Evolutionary conservation across 768 basidiomycete species (phyloP), one percentile per base, ranked within the genome.

Genomic region (Kwoniella europaea): DNA sequence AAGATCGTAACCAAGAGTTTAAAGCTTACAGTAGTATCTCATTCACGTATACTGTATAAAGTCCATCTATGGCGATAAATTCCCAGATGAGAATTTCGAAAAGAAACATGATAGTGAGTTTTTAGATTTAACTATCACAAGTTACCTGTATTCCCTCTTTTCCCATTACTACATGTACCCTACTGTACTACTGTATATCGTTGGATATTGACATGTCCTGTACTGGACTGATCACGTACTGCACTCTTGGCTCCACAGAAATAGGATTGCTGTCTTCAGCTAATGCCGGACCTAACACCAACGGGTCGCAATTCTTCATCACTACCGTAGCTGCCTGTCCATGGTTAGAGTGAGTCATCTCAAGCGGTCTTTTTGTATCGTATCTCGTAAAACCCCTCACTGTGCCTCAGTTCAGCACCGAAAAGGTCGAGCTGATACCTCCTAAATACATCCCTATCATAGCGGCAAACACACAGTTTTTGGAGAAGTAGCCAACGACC

Each of bases 401-500:
- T 7, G 35, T 35, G 7, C 35, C 35, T 35, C 35, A 35, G 7
- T 9, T 0, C 35, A 35, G 35, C 35, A 35, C 35, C 35, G 35
- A 4, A 35, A 35, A 7, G 35, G 35, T 35, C 35, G 7, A 35
- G 35, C 46, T 50, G 13, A 50, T 18, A 56, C 55, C 55, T 22
- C 15, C 15, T 35, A 2, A 1, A 4, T n/a, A 27, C 16, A 22
- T n/a, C 3, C 43, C 3, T 61, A 16, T 10, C 24, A 56, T 54
- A 79, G 78, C 79, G 88, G 87, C 67, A 87, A 85, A 66, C 82
- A 85, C 73, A 82, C 90, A 78, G 90, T 91, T 24, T 91, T 92
- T 76, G 91, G 91, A 66, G 89, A 90, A 81, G 89, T 87, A 65
- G 85, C 87, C 27, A 86, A 88, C 24, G 90, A 90, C 18, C 13